Conservation (phyloP, 1,284 basidiomycete genomes). For the Cerioporus squamosus region DNA sequence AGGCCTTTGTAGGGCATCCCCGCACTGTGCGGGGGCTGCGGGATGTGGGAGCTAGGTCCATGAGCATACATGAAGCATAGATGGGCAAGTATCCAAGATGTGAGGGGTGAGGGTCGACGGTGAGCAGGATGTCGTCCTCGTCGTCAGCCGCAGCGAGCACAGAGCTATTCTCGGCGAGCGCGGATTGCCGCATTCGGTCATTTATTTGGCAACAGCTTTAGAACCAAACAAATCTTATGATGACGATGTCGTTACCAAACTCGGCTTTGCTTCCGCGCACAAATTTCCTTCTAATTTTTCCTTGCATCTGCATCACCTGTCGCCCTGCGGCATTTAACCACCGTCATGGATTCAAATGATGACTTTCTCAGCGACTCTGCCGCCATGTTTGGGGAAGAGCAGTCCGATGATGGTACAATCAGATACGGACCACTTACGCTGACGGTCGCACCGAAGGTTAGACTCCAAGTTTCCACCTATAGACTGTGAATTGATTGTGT, state of each 20-base stretch:
- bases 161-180: conserved; percentile 5
- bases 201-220: conserved; percentile 22
- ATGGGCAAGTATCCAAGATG: background rate
- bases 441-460: conserved; percentile 21
- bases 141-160: background rate
- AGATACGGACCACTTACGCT: conserved; percentile 19
- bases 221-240: conserved; percentile 17
- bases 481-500: too few relatives aligned
- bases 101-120: background rate
- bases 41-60: conserved; percentile 52
- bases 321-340: too few relatives aligned
- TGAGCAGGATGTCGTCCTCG: background rate
- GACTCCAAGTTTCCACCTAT: background rate
- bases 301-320: too few relatives aligned
- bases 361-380: conserved; percentile 20
- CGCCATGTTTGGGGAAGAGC: conserved; percentile 16
- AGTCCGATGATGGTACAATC: conserved; percentile 14
- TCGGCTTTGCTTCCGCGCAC: too few relatives aligned
- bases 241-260: too few relatives aligned
- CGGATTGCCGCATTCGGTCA: conserved; percentile 11
- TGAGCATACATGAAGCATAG: conserved; percentile 29
- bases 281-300: too few relatives aligned
- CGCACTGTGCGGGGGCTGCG: conserved; percentile 83
- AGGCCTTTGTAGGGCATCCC: conserved; percentile 73
- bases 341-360: conserved; percentile 12